These are phyloP conservation scores for Yueomyces sp. DNA, from an alignment of 1,139 yeast species.

Conservation along the genomic window DNA sequence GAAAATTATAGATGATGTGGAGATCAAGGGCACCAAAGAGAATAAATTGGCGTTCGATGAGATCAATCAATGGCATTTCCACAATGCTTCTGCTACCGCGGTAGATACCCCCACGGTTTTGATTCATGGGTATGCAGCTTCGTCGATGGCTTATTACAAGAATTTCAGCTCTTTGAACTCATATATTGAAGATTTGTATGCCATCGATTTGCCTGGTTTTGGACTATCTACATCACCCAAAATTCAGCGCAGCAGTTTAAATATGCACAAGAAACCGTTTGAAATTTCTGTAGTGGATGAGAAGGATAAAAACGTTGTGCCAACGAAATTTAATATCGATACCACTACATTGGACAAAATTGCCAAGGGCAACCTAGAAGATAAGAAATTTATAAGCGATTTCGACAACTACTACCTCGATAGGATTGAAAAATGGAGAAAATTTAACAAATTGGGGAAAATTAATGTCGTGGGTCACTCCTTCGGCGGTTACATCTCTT, in stretches of 20 bases:
- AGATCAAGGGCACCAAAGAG: conserved; percentile 1
- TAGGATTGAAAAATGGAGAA: conserved; percentile 77
- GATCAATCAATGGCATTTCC: conserved; percentile 19
- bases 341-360: conserved; percentile 1
- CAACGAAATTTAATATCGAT: background rate
- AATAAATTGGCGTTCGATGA: conserved; percentile 9
- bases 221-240: conserved; percentile 32
- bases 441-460: conserved; percentile 37
- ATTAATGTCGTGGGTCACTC: conserved; percentile 83
- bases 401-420: conserved; percentile 72
- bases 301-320: background rate
- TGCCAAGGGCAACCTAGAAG: background rate
- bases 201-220: conserved; percentile 75
- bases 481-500: conserved; percentile 79
- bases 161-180: conserved; percentile 45
- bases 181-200: conserved; percentile 44
- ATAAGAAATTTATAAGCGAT: conserved; percentile 8
- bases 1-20: conserved; percentile 6
- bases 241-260: background rate
- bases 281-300: background rate
- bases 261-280: background rate
- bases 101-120: conserved; percentile 37
- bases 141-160: conserved; percentile 72
- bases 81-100: conserved; percentile 6
- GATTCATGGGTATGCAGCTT: conserved; percentile 88